Evolutionary conservation across 2,329 filamentous ascomycete species (phyloP), one percentile per base, ranked within the genome.

Genomic region (Cryphonectria parasitica): DNA sequence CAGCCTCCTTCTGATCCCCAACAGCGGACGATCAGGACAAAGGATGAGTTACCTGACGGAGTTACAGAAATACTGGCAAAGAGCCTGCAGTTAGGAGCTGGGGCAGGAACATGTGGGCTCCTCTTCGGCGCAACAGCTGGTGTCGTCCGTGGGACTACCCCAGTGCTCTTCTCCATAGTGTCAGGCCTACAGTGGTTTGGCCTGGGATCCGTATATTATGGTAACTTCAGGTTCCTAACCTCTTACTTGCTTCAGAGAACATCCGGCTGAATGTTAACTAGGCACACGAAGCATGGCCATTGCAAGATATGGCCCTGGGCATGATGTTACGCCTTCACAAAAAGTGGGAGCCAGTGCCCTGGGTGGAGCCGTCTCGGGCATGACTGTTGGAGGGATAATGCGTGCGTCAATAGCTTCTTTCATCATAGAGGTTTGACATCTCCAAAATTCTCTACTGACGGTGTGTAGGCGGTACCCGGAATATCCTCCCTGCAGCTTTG

Each of bases 141-240:
- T 39, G 91, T 97, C 63, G 80, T 95, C 64, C 87, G 89, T 4
- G 68, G 65, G 70, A 91, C 91, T 31, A 88, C 87, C 19, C 90
- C 92, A 4, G 85, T 89, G 2, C 80, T 95, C 8, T 95, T 94
- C 81, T 91, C 93, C 0, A 75, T 91, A 17, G 86, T 90, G 52
- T 90, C 91, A 31, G 92, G 93, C 25, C 83, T 93, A 56, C 94
- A 97, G 81, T 97, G 93, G 88, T 93, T 93, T 80, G 86, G 88
- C 58, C 86, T 97, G 54, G 93, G 93, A 49, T 89, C 87, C 63
- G 92, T 89, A 22, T 98, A 91, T 78, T 95, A 90, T 86, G 90
- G 91, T 90, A 83, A 49, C 17, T 25, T 25, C 25, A 45, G 36
- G 22, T 3, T 49, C 7, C 8, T 22, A 49, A 49, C 19, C 45